Percentiles rank a stretch among this genome's conserved stretches.
Evolutionary conservation across 225 moss, liverwort and hornwort species (phyloP).

Genomic region (Pleurozium schreberi): DNA sequence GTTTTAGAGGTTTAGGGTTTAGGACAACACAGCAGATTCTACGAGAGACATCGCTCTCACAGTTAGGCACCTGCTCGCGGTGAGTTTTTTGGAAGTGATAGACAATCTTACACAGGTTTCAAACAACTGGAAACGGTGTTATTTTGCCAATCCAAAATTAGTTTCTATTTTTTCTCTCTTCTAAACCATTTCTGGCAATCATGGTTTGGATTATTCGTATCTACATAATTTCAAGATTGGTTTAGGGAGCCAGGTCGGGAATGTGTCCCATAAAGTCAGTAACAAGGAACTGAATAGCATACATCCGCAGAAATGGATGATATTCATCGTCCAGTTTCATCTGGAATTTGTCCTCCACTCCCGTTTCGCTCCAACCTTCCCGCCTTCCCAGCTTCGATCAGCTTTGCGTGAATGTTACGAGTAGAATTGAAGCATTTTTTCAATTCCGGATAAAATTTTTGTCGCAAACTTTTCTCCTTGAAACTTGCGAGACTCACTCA

Average conservation of each 20-base stretch:
- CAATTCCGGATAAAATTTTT: background rate
- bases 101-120: background rate
- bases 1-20: slow-evolving; percentile 10
- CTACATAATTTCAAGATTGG: background rate
- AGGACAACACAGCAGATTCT: background rate
- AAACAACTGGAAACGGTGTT: background rate
- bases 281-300: background rate
- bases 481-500: background rate
- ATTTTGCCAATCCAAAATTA: background rate
- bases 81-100: background rate
- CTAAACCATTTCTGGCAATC: background rate
- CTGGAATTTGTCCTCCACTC: background rate
- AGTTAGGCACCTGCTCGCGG: background rate
- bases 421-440: background rate
- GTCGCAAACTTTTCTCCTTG: background rate
- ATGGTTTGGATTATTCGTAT: background rate
- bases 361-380: background rate
- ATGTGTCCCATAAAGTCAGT: background rate
- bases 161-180: background rate
- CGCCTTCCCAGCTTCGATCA: background rate
- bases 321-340: background rate
- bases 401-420: background rate
- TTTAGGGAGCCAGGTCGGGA: background rate
- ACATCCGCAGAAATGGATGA: background rate
- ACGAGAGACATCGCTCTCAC: background rate